phyloP scores from a whole-genome alignment of 768 basidiomycete genomes.

The Termitomyces sp. region DNA sequence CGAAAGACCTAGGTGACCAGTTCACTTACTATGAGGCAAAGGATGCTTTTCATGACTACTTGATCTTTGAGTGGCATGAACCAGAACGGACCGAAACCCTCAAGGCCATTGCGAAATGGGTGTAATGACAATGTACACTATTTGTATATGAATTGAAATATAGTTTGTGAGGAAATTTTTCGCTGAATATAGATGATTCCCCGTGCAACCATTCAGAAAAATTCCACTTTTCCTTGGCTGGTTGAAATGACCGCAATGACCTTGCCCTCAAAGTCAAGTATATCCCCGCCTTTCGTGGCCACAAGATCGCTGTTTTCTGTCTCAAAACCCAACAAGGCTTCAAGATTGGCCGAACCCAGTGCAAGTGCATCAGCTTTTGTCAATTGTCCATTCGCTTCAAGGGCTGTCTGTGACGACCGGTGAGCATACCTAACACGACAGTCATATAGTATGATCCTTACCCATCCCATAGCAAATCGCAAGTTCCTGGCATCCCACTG shows the following conservation, averaged over 20 bases:
- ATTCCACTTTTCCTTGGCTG: slow-evolving; percentile 22
- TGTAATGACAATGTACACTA: slow-evolving; percentile 16
- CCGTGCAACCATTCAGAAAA: slow-evolving; percentile 13
- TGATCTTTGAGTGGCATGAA: slow-evolving; percentile 48
- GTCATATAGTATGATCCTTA: slow-evolving; percentile 28
- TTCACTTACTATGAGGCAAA: slow-evolving; percentile 47
- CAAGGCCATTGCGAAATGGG: slow-evolving; percentile 49
- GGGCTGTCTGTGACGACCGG: slow-evolving; percentile 32
- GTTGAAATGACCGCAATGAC: slow-evolving; percentile 56
- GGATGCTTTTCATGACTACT: slow-evolving; percentile 54
- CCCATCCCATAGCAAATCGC: slow-evolving; percentile 85
- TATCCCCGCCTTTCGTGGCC: slow-evolving; percentile 51
- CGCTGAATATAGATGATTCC: not conserved
- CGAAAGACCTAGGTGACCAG: slow-evolving; percentile 45
- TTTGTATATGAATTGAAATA: not conserved
- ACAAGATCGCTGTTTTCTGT: slow-evolving; percentile 51
- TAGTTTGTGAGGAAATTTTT: not conserved
- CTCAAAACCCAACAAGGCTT: slow-evolving; percentile 35
- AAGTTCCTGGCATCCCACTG: slow-evolving; percentile 73
- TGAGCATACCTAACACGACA: not conserved
- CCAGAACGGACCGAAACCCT: slow-evolving; percentile 49
- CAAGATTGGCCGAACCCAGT: slow-evolving; percentile 44
- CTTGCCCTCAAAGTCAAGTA: slow-evolving; percentile 43
- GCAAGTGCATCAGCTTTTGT: slow-evolving; percentile 42
- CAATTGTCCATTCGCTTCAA: slow-evolving; percentile 39